Evolutionary conservation across 768 basidiomycete genomes (phyloP), one percentile per base, ranked within the genome.

Genomic region (Fistulinella prunicolor): DNA sequence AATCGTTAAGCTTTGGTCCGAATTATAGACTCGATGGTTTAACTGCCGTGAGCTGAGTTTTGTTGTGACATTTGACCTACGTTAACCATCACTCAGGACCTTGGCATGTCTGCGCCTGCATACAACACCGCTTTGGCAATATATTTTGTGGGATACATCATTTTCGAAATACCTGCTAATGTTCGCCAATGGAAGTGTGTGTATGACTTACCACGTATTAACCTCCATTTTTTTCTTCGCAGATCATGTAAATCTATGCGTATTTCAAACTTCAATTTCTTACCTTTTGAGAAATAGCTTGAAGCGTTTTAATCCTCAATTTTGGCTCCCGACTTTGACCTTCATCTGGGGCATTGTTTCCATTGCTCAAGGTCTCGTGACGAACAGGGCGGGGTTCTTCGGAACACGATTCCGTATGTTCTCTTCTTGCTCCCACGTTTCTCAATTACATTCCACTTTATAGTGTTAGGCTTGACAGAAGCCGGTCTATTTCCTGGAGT

Each of bases 401-500:
- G 76, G 73, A 9, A 73, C 83, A 34, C 74, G 82, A 19, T 74
- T 81, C 47, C 61, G 79, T 80, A 49, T 48, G 76, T 66, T 34
- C 13, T 38, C 48, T 26, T 28, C 16, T 37, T 8, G 23, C 20
- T 24, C 20, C 35, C 19, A n/a, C 29, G 23, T 3, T 21, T 22
- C 14, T 22, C 21, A 35, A n/a, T 43, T 26, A 38, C 10, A 26
- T 49, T n/a, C 4, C 3, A 7, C 8, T 32, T 12, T 5, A 30
- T 43, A 82, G 80, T 81, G 28, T 71, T 83, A 3, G 82, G 81
- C 16, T 67, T 68, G 9, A 73, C 81, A 0, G 80, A 83, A 67
- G 81, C 81, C n/a, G 81, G 81, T 28, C 47, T 79, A 23, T 80
- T 81, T 57, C 79, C 79, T 8, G 79, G 80, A n/a, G 73, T 77